Evolutionary conservation across 2,329 filamentous ascomycete genomes (phyloP).

Genomic region (Tolypocladium endophyticum): DNA sequence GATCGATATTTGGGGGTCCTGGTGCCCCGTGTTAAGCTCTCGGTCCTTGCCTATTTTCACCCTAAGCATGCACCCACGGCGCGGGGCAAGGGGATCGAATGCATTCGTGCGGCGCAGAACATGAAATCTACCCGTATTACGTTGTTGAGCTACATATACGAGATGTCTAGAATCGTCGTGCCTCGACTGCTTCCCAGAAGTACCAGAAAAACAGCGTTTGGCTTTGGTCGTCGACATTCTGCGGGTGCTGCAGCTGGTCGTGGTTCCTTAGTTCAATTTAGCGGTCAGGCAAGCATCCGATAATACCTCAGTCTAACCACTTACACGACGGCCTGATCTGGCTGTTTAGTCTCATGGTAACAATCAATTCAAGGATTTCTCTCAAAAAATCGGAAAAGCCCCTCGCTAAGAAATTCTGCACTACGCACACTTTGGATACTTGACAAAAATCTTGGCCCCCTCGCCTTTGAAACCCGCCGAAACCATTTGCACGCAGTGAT

Average conservation of each 20-base stretch:
- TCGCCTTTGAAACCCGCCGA: constrained; percentile 5
- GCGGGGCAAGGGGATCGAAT: not conserved
- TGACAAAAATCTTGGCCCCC: constrained; percentile 11
- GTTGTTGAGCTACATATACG: too few relatives aligned
- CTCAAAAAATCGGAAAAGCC: not conserved
- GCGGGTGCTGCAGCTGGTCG: not conserved
- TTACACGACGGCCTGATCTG: not conserved
- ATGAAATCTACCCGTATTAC: too few relatives aligned
- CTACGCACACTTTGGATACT: constrained; percentile 8
- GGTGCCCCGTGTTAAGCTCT: too few relatives aligned
- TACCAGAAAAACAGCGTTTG: not conserved
- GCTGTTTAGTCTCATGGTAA: too few relatives aligned
- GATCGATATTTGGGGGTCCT: not conserved
- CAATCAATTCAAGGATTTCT: too few relatives aligned
- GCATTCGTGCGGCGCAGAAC: too few relatives aligned
- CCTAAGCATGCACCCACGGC: not conserved
- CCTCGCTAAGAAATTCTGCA: not conserved
- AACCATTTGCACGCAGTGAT: constrained; percentile 11
- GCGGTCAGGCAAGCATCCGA: not conserved
- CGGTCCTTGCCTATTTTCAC: too few relatives aligned
- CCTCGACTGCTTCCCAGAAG: too few relatives aligned
- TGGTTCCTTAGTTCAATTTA: not conserved
- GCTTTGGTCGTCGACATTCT: not conserved
- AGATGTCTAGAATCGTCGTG: too few relatives aligned
- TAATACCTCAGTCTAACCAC: not conserved